Percentiles rank a stretch among this genome's conserved stretches.
These are phyloP conservation scores for Fraxinus dipetala DNA, from an alignment of 305 asterid genomes.

Conservation along the genomic window DNA sequence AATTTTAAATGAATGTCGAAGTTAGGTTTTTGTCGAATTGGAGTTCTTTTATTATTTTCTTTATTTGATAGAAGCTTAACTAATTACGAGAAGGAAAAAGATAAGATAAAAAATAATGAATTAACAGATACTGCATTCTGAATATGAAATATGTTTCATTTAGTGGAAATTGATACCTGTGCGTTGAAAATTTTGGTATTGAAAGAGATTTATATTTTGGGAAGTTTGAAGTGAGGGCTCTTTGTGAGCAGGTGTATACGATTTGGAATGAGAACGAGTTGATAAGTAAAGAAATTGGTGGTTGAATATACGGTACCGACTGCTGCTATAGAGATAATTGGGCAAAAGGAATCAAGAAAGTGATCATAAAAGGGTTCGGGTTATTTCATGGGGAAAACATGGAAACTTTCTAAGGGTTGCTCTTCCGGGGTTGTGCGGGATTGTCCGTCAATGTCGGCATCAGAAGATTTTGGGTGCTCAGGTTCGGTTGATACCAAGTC, in stretches of 20 bases:
- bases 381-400: constrained; percentile 52
- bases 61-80: neutral
- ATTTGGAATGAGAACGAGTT: constrained; percentile 30
- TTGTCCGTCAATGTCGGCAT: constrained; percentile 56
- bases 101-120: neutral
- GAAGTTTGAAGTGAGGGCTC: neutral
- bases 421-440: constrained; percentile 54
- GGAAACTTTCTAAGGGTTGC: constrained; percentile 52
- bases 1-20: neutral
- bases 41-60: neutral
- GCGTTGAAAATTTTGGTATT: neutral
- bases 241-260: constrained; percentile 22
- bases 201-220: neutral
- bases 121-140: neutral
- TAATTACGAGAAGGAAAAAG: neutral
- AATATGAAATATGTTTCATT: neutral
- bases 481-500: constrained; percentile 36
- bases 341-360: constrained; percentile 39
- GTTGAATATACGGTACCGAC: constrained; percentile 47
- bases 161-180: neutral
- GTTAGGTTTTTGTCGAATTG: neutral
- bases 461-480: constrained; percentile 50
- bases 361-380: constrained; percentile 25
- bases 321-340: constrained; percentile 45
- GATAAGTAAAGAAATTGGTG: constrained; percentile 36